These are phyloP conservation scores for Alternaria sp. DNA, from an alignment of 2,329 filamentous ascomycete species.

Conservation along the genomic window DNA sequence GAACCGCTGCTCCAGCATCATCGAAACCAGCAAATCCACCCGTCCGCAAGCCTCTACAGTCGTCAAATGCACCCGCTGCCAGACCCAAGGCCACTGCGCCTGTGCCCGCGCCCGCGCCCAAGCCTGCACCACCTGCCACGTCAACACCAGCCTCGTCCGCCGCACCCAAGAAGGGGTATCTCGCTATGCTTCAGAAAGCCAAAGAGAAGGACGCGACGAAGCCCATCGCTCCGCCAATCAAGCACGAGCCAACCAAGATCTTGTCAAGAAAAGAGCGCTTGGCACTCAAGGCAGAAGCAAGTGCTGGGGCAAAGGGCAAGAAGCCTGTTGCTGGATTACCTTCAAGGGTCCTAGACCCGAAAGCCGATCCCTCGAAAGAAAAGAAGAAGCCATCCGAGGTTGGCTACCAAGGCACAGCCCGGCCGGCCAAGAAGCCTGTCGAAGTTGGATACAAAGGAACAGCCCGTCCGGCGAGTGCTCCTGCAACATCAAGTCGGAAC, in stretches of 20 bases:
- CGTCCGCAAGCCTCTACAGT: conserved; percentile 36
- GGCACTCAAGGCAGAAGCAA: conserved; percentile 56
- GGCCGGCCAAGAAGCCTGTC: conserved; percentile 48
- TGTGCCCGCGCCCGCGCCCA: conserved; percentile 30
- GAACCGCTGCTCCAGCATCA: conserved; percentile 46
- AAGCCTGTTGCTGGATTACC: conserved; percentile 31
- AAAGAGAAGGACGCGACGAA: conserved; percentile 64
- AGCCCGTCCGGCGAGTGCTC: conserved; percentile 36
- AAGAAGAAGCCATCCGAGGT: conserved; percentile 52
- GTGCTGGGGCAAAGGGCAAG: conserved; percentile 48
- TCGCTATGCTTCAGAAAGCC: conserved; percentile 77
- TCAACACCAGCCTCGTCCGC: conserved; percentile 40
- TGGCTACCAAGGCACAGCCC: conserved; percentile 61
- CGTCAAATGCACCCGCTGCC: conserved; percentile 24
- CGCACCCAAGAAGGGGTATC: conserved; percentile 75
- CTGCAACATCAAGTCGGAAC: conserved; percentile 36
- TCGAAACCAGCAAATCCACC: conserved; percentile 32
- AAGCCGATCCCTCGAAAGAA: conserved; percentile 39
- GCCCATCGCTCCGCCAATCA: conserved; percentile 70
- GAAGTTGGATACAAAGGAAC: conserved; percentile 52
- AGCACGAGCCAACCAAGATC: conserved; percentile 77
- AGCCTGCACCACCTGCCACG: conserved; percentile 28
- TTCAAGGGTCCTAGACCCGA: conserved; percentile 28
- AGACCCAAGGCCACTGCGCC: conserved; percentile 33
- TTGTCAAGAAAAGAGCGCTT: conserved; percentile 65